Base-by-base conservation (phyloP, 179 eudicot genomes). In the Dionaea muscipula region DNA sequence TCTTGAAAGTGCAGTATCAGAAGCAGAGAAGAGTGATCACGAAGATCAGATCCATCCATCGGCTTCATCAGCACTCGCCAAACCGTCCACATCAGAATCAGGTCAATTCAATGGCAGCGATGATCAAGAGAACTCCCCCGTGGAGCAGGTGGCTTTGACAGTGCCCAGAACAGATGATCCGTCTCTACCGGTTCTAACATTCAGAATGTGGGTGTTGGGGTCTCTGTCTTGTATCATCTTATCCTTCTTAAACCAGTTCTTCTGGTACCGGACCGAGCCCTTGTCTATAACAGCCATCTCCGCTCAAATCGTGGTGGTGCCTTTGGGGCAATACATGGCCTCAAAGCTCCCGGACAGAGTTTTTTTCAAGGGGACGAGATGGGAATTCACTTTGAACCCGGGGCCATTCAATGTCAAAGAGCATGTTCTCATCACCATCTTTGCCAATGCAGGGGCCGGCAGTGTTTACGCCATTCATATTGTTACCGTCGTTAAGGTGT, bases 391-490 rank as follows among this genome's bases (percentile, higher is more conserved):
- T 0, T 9, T 87, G 26, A 91, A 91, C 38, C 98, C 96, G 14
- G 96, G 98, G 1, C 98, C 98, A 0, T 91, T 91, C 51, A 91
- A 91, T 49, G 75, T 87, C 0, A 91, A 91, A 56, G 98, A 91
- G 43, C 98, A 91, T 20, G 98, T 91, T 16, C 72, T 91, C 0
- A 91, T 91, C 18, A 91, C 98, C 35, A 91, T 91, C 2, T 91
- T 91, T 28, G 98, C 98, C 0, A 91, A 87, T 38, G 81, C 96
- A 1, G 98, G 98, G 0, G 93, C 96, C 2, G 94, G 96, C 1
- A 77, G 81, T 1, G 94, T 91, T 0, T 87, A 84, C 19, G 96
- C 98, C 0, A 84, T 87, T 13, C 96, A 87, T 47, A 58, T 91
- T 4, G 94, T 91, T 0, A 87, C 95, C 0, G 96, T 81, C 0